phyloP scores from a whole-genome alignment of 345 rosid genomes.

The Aethionema arabicum region DNA sequence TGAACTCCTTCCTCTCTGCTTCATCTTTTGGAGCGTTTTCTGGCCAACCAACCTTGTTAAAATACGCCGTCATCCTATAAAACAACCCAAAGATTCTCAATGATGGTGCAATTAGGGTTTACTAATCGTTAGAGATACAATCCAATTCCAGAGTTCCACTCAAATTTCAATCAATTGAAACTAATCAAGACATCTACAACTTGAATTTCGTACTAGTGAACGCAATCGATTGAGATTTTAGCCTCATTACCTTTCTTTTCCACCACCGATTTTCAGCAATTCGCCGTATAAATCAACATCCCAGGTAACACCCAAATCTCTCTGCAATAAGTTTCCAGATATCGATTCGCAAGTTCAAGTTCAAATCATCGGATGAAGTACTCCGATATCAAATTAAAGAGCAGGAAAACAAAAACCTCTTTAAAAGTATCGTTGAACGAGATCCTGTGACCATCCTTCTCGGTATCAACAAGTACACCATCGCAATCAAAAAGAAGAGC shows the following conservation, averaged over 20 bases:
- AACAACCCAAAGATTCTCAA: not conserved
- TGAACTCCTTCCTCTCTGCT: slow-evolving; percentile 80
- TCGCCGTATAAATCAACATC: slow-evolving; percentile 92
- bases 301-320: slow-evolving; percentile 82
- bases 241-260: slow-evolving; percentile 72
- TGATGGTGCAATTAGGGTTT: too few relatives aligned
- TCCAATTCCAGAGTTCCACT: not conserved
- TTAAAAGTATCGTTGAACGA: slow-evolving; percentile 92
- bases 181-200: not conserved
- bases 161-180: not conserved
- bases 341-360: not conserved
- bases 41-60: slow-evolving; percentile 86
- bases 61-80: slow-evolving; percentile 90
- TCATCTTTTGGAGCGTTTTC: slow-evolving; percentile 86
- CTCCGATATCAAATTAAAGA: not conserved
- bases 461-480: slow-evolving; percentile 95
- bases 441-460: slow-evolving; percentile 91
- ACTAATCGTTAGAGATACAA: not conserved
- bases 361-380: not conserved
- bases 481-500: slow-evolving; percentile 93
- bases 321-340: slow-evolving; percentile 38
- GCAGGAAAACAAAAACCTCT: slow-evolving; percentile 44
- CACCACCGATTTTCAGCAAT: slow-evolving; percentile 92
- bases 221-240: not conserved
- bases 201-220: not conserved